Conservation (phyloP, 202 grass and related monocot species). For the Schoenoplectus tabernaemontani region DNA sequence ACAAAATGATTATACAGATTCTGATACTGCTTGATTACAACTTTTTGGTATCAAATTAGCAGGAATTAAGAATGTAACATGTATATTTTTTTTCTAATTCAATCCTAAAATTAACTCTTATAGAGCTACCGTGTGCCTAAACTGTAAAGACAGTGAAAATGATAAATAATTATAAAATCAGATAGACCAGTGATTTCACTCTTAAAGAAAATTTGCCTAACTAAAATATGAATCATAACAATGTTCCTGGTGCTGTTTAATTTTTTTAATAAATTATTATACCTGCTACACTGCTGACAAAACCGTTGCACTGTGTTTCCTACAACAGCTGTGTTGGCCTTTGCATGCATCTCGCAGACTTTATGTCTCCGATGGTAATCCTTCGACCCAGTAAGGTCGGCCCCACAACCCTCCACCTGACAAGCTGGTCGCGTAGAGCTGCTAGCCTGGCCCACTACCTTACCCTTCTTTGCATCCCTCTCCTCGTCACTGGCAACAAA, state of each 20-base stretch:
- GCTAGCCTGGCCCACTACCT: conserved; percentile 34
- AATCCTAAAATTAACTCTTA: background rate
- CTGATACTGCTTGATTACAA: background rate
- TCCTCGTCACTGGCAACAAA: conserved; percentile 35
- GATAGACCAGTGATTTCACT: conserved; percentile 34
- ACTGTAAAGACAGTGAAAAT: background rate
- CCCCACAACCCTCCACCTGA: conserved; percentile 76
- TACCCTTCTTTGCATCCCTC: conserved; percentile 66
- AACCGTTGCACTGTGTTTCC: conserved; percentile 72
- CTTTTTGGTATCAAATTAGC: background rate
- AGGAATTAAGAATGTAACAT: background rate
- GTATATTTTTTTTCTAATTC: background rate
- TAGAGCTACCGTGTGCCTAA: background rate
- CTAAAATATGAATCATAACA: background rate
- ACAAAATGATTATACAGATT: background rate
- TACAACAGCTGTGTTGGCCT: conserved; percentile 65
- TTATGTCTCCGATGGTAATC: conserved; percentile 96
- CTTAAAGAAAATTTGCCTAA: conserved; percentile 18
- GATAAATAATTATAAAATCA: background rate
- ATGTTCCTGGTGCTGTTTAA: background rate
- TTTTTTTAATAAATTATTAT: conserved; percentile 6
- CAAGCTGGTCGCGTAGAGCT: conserved; percentile 41
- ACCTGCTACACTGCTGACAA: conserved; percentile 99
- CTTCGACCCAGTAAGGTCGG: conserved; percentile 60
- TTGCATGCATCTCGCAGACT: conserved; percentile 98